Evolutionary conservation across 176 grass and related monocot species (phyloP), one percentile per base, ranked within the genome.

Genomic region (Rhynchospora pubera): DNA sequence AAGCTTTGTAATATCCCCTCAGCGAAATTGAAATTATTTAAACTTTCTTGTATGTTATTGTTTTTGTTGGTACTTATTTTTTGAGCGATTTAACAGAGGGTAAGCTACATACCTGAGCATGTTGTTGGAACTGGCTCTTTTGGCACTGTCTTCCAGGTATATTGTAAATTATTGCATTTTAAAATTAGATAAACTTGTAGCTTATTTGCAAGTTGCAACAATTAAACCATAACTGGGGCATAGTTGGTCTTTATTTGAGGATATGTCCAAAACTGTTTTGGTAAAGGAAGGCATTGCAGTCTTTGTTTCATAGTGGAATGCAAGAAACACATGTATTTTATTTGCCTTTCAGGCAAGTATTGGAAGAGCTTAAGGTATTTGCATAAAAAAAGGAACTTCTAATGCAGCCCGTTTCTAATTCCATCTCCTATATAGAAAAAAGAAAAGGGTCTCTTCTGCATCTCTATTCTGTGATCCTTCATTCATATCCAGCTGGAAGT

Each of bases 101-200:
- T 92, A 86, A 89, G 88, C 86, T 98, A 98, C 76, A 91, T 93
- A 45, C 88, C 95, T 62, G 95, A 98, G 72, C 92, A 94, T 92
- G 95, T 98, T 59, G 89, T 94, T 76, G 95, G 95, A 85, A 93
- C 90, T 79, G 95, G 95, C 86, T 98, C 95, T 51, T 98, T 98
- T 79, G 95, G 95, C 6, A 90, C 94, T 62, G 95, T 98, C 32
- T 98, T 93, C 89, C 95, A 94, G 90, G 92, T 98, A 86, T 50
- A 65, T 61, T 71, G 32, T 62, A 48, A 2, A 19, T 15, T 73
- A 81, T 82, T n/a, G 4, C 13, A 82, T 87, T 19, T 85, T 62
- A 53, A 77, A 1, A 14, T 65, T 32, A 65, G 11, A 15, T 68
- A 68, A 43, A 68, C 14, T 16, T 42, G 39, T 42, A 68, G 14